Conservation (phyloP, 139 green algal genomes). For the Nannochloris sp. region DNA sequence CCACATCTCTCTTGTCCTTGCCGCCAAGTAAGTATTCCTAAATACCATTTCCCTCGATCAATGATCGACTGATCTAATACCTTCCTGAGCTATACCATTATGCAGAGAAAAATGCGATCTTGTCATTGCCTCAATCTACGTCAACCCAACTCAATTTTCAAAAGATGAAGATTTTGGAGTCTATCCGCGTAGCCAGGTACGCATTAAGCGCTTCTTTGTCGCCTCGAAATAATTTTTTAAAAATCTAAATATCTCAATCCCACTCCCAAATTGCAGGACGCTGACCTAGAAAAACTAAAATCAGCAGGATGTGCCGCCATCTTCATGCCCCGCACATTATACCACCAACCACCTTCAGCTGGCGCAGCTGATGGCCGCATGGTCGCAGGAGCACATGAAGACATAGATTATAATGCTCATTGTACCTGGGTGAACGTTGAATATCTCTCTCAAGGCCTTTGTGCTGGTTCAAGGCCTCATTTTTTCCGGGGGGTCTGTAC, state of each 20-base stretch:
- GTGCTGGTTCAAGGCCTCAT: conserved; percentile 72
- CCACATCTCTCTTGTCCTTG: conserved; percentile 80
- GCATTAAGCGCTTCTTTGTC: conserved; percentile 5
- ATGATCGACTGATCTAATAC: not conserved
- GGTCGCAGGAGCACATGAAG: conserved; percentile 41
- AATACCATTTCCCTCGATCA: too few relatives aligned
- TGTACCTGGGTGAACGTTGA: conserved; percentile 77
- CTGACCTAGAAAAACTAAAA: conserved; percentile 66
- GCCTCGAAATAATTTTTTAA: conserved; percentile 7
- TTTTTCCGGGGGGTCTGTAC: conserved; percentile 98
- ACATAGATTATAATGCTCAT: conserved; percentile 41
- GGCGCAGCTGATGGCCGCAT: conserved; percentile 25
- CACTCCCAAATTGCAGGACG: conserved; percentile 40
- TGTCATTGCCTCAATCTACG: conserved; percentile 92
- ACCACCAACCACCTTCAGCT: too few relatives aligned
- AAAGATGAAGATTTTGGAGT: conserved; percentile 89
- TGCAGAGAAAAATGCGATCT: conserved; percentile 65
- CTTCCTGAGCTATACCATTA: not conserved
- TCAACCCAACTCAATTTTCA: conserved; percentile 92
- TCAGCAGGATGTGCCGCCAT: conserved; percentile 55
- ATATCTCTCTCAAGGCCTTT: conserved; percentile 75
- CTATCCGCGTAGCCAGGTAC: conserved; percentile 74
- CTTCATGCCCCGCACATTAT: conserved; percentile 49
- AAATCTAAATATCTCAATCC: not conserved
- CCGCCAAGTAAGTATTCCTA: conserved; percentile 46